These are phyloP conservation scores for Vararia minispora DNA, from an alignment of 768 basidiomycete genomes.

Conservation along the genomic window DNA sequence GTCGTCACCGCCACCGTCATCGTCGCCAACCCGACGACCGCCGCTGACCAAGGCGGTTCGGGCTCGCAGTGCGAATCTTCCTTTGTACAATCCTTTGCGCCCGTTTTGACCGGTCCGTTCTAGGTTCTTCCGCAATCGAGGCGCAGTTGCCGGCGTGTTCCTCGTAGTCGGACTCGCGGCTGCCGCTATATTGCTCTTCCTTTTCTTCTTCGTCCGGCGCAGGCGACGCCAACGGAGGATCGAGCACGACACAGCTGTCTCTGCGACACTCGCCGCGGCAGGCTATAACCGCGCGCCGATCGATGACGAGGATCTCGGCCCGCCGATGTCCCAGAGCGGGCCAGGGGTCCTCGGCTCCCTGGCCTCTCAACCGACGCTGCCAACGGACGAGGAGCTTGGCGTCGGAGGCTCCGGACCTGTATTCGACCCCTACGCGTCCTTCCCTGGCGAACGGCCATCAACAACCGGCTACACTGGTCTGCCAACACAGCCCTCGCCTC, in stretches of 20 bases:
- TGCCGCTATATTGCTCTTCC: constrained; percentile 55
- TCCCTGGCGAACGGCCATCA: too few relatives aligned
- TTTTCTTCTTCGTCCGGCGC: constrained; percentile 59
- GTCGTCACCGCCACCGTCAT: constrained; percentile 50
- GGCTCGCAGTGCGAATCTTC: constrained; percentile 37
- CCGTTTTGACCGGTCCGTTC: neutral
- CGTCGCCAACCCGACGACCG: constrained; percentile 58
- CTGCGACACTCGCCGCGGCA: constrained; percentile 61
- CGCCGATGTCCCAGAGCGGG: constrained; percentile 12
- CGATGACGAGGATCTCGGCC: constrained; percentile 30
- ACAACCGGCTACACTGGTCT: constrained; percentile 1
- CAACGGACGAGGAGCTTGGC: constrained; percentile 13
- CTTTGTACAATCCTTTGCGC: neutral
- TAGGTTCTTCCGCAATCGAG: constrained; percentile 82
- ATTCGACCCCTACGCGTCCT: constrained; percentile 9
- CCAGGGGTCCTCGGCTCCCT: constrained; percentile 14
- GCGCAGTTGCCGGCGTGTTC: constrained; percentile 88
- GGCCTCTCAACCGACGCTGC: constrained; percentile 11
- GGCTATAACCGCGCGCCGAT: constrained; percentile 58
- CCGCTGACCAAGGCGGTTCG: constrained; percentile 29
- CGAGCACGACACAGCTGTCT: constrained; percentile 63
- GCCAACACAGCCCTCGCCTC: constrained; percentile 14
- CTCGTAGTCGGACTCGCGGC: constrained; percentile 78
- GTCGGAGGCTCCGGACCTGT: neutral
- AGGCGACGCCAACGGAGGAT: constrained; percentile 46